phyloP scores from a whole-genome alignment of 768 basidiomycete species.

The Stropharia rugosoannulata region DNA sequence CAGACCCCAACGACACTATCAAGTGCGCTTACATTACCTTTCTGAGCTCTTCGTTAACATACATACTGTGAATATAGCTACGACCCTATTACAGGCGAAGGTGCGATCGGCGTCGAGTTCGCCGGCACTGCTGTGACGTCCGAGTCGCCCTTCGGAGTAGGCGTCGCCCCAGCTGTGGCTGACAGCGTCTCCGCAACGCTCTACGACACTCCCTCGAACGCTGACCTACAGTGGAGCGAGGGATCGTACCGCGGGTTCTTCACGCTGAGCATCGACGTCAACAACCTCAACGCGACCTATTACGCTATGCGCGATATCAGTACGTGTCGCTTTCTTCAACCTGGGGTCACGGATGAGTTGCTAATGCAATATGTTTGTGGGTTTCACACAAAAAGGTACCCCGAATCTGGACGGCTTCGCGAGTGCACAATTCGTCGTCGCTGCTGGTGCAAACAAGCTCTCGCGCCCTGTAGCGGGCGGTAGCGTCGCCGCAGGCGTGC shows the following conservation, averaged over 20 bases:
- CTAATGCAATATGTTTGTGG: background rate
- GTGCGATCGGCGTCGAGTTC: constrained; percentile 59
- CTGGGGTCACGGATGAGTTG: background rate
- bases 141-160: constrained; percentile 42
- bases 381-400: constrained; percentile 23
- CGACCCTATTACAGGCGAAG: constrained; percentile 10
- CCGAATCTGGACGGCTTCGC: constrained; percentile 45
- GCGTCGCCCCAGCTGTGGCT: constrained; percentile 26
- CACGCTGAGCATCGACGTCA: constrained; percentile 47
- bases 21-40: background rate
- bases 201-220: constrained; percentile 34
- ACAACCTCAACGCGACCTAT: constrained; percentile 48
- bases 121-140: constrained; percentile 62
- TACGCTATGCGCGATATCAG: constrained; percentile 52
- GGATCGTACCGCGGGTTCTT: constrained; percentile 61
- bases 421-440: constrained; percentile 41
- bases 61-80: too few relatives aligned
- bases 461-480: constrained; percentile 50
- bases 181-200: constrained; percentile 38
- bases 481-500: constrained; percentile 40
- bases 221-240: constrained; percentile 61
- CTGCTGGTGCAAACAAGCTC: constrained; percentile 44
- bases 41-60: too few relatives aligned
- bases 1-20: constrained; percentile 50
- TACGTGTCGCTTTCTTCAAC: constrained; percentile 22